phyloP scores from a whole-genome alignment of 1,139 yeast species.

The Schwanniomyces etchellsii region DNA sequence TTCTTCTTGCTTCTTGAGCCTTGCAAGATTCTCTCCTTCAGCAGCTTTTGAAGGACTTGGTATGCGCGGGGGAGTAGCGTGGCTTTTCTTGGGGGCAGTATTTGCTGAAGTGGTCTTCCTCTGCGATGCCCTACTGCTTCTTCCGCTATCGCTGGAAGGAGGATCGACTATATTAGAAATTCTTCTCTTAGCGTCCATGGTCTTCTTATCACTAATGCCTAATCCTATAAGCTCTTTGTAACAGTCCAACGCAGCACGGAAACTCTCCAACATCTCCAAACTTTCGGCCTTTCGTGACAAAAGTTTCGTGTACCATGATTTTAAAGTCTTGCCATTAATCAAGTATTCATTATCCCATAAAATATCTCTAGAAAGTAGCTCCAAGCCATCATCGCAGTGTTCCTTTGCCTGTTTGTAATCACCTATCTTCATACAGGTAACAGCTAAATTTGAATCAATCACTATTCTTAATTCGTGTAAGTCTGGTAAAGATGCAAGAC shows the following conservation, averaged over 20 bases:
- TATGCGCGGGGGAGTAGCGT: conserved; percentile 3
- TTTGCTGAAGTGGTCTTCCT: conserved; percentile 1
- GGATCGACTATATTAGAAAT: conserved; percentile 65
- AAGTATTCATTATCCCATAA: conserved; percentile 15
- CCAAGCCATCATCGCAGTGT: conserved; percentile 53
- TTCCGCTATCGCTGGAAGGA: conserved; percentile 9
- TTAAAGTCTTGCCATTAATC: conserved; percentile 50
- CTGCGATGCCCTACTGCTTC: conserved; percentile 6
- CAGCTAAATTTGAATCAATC: conserved; percentile 71
- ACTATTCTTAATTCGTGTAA: conserved; percentile 65
- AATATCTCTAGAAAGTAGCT: conserved; percentile 42
- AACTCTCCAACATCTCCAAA: conserved; percentile 71
- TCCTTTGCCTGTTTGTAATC: conserved; percentile 59
- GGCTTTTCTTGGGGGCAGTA: conserved; percentile 1
- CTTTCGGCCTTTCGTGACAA: conserved; percentile 74
- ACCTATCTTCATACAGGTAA: conserved; percentile 68
- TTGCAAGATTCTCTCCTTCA: conserved; percentile 22
- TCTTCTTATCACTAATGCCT: conserved; percentile 59
- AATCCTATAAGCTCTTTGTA: conserved; percentile 57
- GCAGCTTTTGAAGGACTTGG: conserved; percentile 4
- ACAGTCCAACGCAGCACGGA: conserved; percentile 51
- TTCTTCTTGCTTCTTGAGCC: conserved; percentile 35
- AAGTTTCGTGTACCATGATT: conserved; percentile 71
- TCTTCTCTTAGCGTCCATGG: conserved; percentile 79
- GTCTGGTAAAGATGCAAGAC: conserved; percentile 58